Percentiles rank a stretch among this genome's conserved stretches.
Conservation (phyloP, 441 rosid genomes). For the Erodium texanum region DNA sequence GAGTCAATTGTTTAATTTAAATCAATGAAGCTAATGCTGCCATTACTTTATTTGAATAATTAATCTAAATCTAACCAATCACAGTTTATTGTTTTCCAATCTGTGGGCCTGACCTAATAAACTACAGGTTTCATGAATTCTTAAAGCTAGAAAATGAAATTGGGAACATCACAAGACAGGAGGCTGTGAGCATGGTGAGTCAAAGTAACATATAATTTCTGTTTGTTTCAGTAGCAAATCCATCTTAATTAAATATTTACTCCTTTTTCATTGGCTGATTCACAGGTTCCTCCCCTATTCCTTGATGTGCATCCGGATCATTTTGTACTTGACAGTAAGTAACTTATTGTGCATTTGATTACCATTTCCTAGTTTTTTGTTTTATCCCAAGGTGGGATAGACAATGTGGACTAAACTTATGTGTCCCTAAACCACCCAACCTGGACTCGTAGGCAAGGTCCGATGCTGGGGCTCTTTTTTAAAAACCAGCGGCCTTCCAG, state of each 20-base stretch:
- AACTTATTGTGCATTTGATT: conserved; percentile 16
- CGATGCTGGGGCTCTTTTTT: background rate
- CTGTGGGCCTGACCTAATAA: background rate
- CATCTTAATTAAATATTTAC: background rate
- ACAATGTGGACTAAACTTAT: background rate
- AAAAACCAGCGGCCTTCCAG: background rate
- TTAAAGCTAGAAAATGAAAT: conserved; percentile 89
- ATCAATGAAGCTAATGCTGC: background rate
- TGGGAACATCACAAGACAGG: conserved; percentile 92
- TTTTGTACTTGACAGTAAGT: conserved; percentile 83
- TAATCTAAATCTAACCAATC: background rate
- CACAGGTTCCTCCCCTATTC: conserved; percentile 89
- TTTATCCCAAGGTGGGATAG: background rate
- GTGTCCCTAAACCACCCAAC: background rate
- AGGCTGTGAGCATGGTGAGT: conserved; percentile 96
- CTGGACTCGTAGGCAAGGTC: background rate
- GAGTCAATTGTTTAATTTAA: background rate
- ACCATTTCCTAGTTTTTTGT: background rate
- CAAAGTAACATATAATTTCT: background rate
- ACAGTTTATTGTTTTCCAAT: background rate
- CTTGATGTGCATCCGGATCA: conserved; percentile 70
- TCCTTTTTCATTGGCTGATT: conserved; percentile 15
- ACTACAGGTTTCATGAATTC: conserved; percentile 86
- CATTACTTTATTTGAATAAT: background rate
- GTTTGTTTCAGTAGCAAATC: background rate